Conservation (phyloP, 2,329 filamentous ascomycete species). For the Pseudocercospora macadamiae region DNA sequence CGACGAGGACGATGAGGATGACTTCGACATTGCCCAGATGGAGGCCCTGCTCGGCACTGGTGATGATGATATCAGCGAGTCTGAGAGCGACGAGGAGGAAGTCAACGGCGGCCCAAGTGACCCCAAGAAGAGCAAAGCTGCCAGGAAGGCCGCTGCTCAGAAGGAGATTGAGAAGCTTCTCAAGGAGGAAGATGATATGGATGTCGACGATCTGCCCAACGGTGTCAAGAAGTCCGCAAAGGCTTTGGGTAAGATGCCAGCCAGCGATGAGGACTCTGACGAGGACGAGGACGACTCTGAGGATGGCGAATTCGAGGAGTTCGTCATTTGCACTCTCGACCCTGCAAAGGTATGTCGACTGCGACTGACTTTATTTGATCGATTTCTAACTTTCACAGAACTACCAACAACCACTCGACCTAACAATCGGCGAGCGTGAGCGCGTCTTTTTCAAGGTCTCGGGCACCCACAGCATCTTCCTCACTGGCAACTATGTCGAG, state of each 20-base stretch:
- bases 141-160: conserved; percentile 74
- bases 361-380: conserved; percentile 5
- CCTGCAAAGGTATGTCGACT: conserved; percentile 73
- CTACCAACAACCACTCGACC: conserved; percentile 93
- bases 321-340: conserved; percentile 94
- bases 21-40: conserved; percentile 54
- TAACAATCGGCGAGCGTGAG: conserved; percentile 87
- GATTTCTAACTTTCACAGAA: conserved; percentile 60
- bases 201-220: conserved; percentile 64
- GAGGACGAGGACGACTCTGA: conserved; percentile 55
- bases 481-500: conserved; percentile 95
- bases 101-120: conserved; percentile 89
- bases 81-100: conserved; percentile 67
- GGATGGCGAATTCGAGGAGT: conserved; percentile 77
- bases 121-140: conserved; percentile 85
- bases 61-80: conserved; percentile 57
- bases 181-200: conserved; percentile 71
- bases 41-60: conserved; percentile 53
- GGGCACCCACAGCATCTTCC: conserved; percentile 85
- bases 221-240: conserved; percentile 67
- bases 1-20: conserved; percentile 65
- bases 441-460: conserved; percentile 88
- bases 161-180: conserved; percentile 74
- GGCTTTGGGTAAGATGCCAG: conserved; percentile 69
- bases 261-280: conserved; percentile 53